Percentiles rank a stretch among this genome's conserved stretches.
Evolutionary conservation across 495 filamentous ascomycete genomes (phyloP).

Genomic region (Podospora bellae-mahoneyi): DNA sequence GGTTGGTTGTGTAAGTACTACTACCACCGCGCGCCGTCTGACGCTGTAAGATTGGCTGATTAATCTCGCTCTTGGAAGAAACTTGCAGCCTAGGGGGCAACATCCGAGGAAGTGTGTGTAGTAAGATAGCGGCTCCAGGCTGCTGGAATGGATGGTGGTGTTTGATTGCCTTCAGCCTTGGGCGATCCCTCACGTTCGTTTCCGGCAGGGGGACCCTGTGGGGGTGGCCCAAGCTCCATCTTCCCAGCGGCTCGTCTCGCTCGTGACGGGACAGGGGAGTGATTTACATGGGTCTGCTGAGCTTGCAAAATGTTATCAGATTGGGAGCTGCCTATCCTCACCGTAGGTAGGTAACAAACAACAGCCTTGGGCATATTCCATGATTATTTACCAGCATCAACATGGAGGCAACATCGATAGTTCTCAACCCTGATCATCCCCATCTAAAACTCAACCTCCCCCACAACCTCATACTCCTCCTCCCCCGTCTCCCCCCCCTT

Average conservation of each 20-base stretch:
- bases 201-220: conserved; percentile 5
- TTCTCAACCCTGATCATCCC: too few relatives aligned
- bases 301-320: neutral
- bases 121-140: conserved; percentile 9
- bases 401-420: too few relatives aligned
- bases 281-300: neutral
- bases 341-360: neutral
- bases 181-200: neutral
- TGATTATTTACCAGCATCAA: neutral
- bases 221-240: conserved; percentile 18
- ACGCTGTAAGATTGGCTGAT: neutral
- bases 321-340: neutral
- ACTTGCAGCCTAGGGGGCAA: conserved; percentile 18
- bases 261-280: neutral
- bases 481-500: conserved; percentile 44
- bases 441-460: conserved; percentile 40
- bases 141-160: neutral
- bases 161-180: conserved; percentile 8
- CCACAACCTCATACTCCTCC: conserved; percentile 51
- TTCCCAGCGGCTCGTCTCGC: neutral
- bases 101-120: conserved; percentile 27
- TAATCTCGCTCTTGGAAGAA: neutral
- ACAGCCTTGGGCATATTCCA: neutral
- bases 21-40: neutral
- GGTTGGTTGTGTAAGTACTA: neutral